These are phyloP conservation scores for Incumbomyces lentus DNA, from an alignment of 2,329 filamentous ascomycete species.

Conservation along the genomic window DNA sequence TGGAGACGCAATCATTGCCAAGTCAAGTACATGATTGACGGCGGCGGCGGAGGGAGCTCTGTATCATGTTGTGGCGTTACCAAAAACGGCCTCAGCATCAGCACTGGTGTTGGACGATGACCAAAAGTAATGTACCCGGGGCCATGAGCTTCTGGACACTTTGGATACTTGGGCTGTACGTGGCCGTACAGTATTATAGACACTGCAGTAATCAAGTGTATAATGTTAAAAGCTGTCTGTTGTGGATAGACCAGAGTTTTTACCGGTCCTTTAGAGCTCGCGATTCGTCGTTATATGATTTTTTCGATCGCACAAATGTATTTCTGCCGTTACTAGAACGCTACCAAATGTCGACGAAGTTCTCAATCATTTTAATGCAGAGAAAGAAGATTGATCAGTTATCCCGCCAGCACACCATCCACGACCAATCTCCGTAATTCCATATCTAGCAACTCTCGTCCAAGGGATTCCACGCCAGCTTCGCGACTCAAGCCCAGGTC, in stretches of 20 bases:
- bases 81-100: background rate
- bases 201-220: too few species aligned
- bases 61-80: background rate
- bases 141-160: background rate
- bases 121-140: background rate
- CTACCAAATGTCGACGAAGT: too few species aligned
- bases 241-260: too few species aligned
- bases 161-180: background rate
- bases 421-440: constrained; percentile 17
- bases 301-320: too few species aligned
- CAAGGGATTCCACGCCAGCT: constrained; percentile 26
- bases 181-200: background rate
- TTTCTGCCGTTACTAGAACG: too few species aligned
- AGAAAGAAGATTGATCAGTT: background rate
- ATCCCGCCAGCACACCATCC: constrained; percentile 16
- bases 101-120: constrained; percentile 2
- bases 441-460: constrained; percentile 10
- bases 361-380: too few species aligned
- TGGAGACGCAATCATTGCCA: background rate
- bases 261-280: too few species aligned
- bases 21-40: background rate
- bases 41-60: too few species aligned
- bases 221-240: too few species aligned
- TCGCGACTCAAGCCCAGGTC: constrained; percentile 47
- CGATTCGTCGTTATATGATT: too few species aligned